These are phyloP conservation scores for Mycena latifolia DNA, from an alignment of 768 basidiomycete genomes.

Conservation along the genomic window DNA sequence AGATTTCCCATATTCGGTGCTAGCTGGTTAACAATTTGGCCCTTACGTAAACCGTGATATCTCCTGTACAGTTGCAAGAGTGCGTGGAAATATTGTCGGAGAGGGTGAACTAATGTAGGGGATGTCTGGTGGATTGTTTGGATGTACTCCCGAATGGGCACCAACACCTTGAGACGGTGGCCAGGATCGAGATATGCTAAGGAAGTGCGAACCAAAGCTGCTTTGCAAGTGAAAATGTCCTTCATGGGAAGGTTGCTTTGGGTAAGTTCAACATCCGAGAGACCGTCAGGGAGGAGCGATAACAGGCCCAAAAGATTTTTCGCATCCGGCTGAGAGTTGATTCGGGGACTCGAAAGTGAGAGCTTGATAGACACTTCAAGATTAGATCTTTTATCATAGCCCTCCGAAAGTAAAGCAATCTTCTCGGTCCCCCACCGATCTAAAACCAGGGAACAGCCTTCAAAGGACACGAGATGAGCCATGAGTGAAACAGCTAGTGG, in stretches of 20 bases:
- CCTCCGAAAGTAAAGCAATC: neutral
- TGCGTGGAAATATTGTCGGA: neutral
- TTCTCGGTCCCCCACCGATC: slow-evolving; percentile 12
- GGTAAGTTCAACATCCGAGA: neutral
- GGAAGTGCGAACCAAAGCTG: neutral
- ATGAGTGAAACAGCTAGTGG: slow-evolving; percentile 16
- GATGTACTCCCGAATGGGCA: neutral
- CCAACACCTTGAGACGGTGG: neutral
- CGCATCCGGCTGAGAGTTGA: neutral
- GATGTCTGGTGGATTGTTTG: neutral
- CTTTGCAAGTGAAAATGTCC: neutral
- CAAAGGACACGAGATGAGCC: slow-evolving; percentile 13
- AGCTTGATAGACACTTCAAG: slow-evolving; percentile 12
- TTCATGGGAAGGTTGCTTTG: slow-evolving; percentile 7
- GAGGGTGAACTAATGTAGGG: neutral
- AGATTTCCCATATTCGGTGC: slow-evolving; percentile 3
- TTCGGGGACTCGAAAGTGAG: slow-evolving; percentile 20
- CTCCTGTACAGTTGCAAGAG: neutral
- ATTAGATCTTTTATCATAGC: slow-evolving; percentile 8
- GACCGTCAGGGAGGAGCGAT: slow-evolving; percentile 18
- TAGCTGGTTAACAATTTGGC: neutral
- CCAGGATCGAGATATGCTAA: neutral
- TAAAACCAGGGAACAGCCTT: neutral
- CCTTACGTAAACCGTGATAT: neutral
- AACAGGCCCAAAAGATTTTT: neutral